Base-by-base conservation (phyloP, 148 eudicot genomes). In the Chenopodium berlandieri region DNA sequence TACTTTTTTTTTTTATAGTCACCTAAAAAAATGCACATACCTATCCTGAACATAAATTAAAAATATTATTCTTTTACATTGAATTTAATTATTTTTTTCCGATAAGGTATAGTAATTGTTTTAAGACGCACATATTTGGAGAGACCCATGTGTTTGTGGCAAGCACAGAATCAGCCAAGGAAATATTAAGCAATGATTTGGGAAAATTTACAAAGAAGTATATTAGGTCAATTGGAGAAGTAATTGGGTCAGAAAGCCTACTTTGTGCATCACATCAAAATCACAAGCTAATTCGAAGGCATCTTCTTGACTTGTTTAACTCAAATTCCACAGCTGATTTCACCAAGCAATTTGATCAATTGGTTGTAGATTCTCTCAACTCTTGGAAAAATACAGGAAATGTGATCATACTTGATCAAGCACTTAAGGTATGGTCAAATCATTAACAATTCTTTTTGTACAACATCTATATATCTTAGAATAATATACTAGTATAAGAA, bases 181-280 rank as follows among this genome's bases (percentile, higher is more conserved):
- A 82, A 63, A 83, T 87, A 66, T 54, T 89, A 16, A 89, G 87
- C 78, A 87, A 83, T 34, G 91, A 89, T 47, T 48, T 80, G 52
- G 91, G 91, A 4, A 89, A 71, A 71, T 89, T 87, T 81, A 87
- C 88, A 27, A 89, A 89, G 83, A 89, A 81, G 70, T 85, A 89
- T 72, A 89, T 89, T n/a, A 82, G 86, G 63, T 89, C 88, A 66
- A 87, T 87, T 40, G 89, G 84, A 30, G 83, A 89, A 69, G 82
- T 89, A 16, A 78, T 89, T 31, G 91, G 91, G 31, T 50, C 74
- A 34, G 76, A 87, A 80, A 89, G 89, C 83, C 20, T 89, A 4
- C 85, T 89, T 47, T 89, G 89, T 79, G 88, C 89, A 40, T 77
- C 89, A 22, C 87, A 83, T 27, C 81, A 77, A 31, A 83, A 65